Base-by-base conservation (phyloP, 371 early-diverging fungal species). In the Mucor lusitanicus region DNA sequence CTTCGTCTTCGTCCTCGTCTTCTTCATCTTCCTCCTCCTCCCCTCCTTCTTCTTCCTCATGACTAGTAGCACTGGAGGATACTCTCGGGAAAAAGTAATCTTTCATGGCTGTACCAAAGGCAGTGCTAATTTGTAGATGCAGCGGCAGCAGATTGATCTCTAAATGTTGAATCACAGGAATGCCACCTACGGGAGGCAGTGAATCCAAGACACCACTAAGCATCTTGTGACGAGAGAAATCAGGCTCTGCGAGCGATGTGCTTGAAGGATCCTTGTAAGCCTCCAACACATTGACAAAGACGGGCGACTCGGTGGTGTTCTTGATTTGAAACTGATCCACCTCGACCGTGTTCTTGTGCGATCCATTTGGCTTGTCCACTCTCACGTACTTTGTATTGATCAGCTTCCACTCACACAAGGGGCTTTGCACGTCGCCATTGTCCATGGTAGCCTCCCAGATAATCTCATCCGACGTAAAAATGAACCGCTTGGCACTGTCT, bases 101-200 rank as follows among this genome's bases (percentile, higher is more conserved):
- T 37, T 89, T 85, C 40, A 95, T 74, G 23, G 87, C 78, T 61
- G 86, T 88, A 8, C 89, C 92, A 69, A 94, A 84, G 30, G 93
- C 94, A 59, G 92, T 90, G 4, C 93, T 93, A 40, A 94, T 82
- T 65, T 94, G 94, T 48, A 97, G 69, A 25, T 87, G 78, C 6
- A 95, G 70, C 1, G 97, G 95, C 35, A 82, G 83, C 66, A 97
- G 68, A 61, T 93, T 90, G 58, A 97, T 80, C 63, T 95, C 95
- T 60, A 96, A 84, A 54, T 94, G 93, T 61, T 95, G 94, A 23
- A 95, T 88, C 12, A 96, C 89, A 6, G 84, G 85, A 63, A 95
- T 95, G 6, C 96, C 95, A 28, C 90, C 95, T 2, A 95, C 95
- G 0, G 94, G 93, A 6, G 91, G 91, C 46, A 92, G 74, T 28